Base-by-base conservation (phyloP, 306 rosid genomes). In the Casuarina glauca region DNA sequence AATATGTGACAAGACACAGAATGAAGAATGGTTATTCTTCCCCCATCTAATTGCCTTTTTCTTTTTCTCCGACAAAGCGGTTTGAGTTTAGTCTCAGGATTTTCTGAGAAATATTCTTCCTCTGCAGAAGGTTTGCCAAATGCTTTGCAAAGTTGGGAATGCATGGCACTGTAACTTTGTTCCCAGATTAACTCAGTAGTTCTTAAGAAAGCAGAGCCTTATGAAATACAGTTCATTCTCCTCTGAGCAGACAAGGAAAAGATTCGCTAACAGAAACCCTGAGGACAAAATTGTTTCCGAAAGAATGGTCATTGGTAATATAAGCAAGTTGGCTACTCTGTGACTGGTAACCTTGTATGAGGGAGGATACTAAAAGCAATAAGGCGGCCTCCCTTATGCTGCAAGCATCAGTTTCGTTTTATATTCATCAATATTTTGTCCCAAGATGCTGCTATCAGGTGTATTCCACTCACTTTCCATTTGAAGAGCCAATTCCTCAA, bases 401-500 rank as follows among this genome's bases (percentile, higher is more conserved):
- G 26, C 19, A 16, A 53, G 60, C 6, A 53, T 53, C 6, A 53
- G 60, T 53, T 53, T 53, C 9, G 17, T 8, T 70, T 77, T 74
- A 45, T 54, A 70, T 39, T 80, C 79, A 39, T 41, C 64, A 85
- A 73, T 71, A 17, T 76, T 83, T 35, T 74, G 86, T 76, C 38
- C 66, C 72, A 76, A 51, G n/a, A 71, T 19, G 58, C 50, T 16
- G 52, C 70, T 66, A 68, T 70, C 20, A 57, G 53, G 19, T 57
- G 76, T 39, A 73, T 62, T 75, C 41, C 78, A 84, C 72, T 84
- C 84, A 53, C 71, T 79, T 61, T 83, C 84, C 87, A 90, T 86
- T 74, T 91, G 97, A 88, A 89, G 88, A 16, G 81, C 82, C 84
- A 94, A 74, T 73, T 79, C 88, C 32, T 81, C 83, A 74, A 94